phyloP scores from a whole-genome alignment of 805 yeast species.

The Jamesozyma hellenica region DNA sequence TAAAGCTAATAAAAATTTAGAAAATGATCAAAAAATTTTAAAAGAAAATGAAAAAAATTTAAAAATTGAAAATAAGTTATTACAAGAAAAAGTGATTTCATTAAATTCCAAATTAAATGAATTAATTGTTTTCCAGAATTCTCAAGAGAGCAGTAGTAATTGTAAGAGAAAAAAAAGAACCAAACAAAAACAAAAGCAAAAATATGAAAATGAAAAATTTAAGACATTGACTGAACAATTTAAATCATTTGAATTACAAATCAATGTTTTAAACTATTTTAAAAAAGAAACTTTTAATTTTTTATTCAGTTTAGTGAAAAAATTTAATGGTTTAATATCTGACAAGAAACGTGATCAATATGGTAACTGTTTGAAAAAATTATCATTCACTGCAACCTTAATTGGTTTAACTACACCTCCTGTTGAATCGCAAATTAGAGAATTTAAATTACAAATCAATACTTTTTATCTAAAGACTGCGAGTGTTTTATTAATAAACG shows the following conservation, averaged over 20 bases:
- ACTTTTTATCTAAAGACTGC: constrained; percentile 2
- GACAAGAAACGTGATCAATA: constrained; percentile 1
- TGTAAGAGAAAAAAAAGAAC: background rate
- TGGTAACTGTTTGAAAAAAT: constrained; percentile 1
- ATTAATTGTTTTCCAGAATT: background rate
- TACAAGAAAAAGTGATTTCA: background rate
- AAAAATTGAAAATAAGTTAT: background rate
- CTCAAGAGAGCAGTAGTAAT: background rate
- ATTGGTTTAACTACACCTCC: background rate
- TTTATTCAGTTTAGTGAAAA: constrained; percentile 1
- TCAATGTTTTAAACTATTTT: constrained; percentile 1
- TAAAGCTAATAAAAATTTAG: background rate
- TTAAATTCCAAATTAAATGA: background rate
- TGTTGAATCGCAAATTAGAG: background rate
- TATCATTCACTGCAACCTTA: background rate
- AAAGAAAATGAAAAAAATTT: background rate
- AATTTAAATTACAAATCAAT: background rate
- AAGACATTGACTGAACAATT: background rate
- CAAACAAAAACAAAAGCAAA: background rate
- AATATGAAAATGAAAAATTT: background rate
- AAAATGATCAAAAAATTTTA: background rate
- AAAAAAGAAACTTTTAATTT: constrained; percentile 4
- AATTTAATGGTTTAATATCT: constrained; percentile 1
- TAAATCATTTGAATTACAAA: background rate
- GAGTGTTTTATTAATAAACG: background rate